Percentiles rank a stretch among this genome's conserved stretches.
These are phyloP conservation scores for Suillus placidus DNA, from an alignment of 768 basidiomycete species.

Conservation along the genomic window DNA sequence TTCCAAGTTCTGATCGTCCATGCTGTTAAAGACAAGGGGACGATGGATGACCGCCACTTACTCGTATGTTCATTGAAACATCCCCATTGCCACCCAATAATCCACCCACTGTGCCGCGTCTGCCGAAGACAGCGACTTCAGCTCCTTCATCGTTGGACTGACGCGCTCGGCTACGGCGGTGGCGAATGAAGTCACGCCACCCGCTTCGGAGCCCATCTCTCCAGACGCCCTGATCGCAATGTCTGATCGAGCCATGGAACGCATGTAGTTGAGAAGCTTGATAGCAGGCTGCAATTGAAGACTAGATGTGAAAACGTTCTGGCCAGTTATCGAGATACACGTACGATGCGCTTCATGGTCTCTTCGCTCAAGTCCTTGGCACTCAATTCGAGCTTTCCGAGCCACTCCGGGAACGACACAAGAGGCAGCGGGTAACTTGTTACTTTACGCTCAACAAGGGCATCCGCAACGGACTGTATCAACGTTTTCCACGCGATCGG, in stretches of 20 bases:
- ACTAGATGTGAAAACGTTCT: not conserved
- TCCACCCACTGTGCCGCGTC: slow-evolving; percentile 35
- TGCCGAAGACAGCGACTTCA: slow-evolving; percentile 22
- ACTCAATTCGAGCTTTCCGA: slow-evolving; percentile 21
- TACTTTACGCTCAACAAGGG: slow-evolving; percentile 7
- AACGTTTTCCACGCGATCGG: slow-evolving; percentile 20
- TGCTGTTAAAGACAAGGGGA: not conserved
- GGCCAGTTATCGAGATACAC: slow-evolving; percentile 11
- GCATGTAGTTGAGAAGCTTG: slow-evolving; percentile 33
- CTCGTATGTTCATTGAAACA: slow-evolving; percentile 9
- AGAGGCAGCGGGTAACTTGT: slow-evolving; percentile 23
- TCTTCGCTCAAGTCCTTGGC: slow-evolving; percentile 17
- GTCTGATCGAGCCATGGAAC: slow-evolving; percentile 22
- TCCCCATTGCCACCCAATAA: slow-evolving; percentile 36
- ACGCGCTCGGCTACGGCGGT: slow-evolving; percentile 28
- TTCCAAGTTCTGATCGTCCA: not conserved
- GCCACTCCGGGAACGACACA: slow-evolving; percentile 33
- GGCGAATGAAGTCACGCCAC: slow-evolving; percentile 18
- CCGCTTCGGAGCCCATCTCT: slow-evolving; percentile 4
- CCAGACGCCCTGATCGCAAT: slow-evolving; percentile 7
- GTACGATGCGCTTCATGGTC: slow-evolving; percentile 29
- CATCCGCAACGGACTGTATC: slow-evolving; percentile 21
- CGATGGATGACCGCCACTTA: not conserved
- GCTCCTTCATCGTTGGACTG: slow-evolving; percentile 33
- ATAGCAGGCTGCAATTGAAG: slow-evolving; percentile 28